Percentiles rank a stretch among this genome's conserved stretches.
phyloP scores from a whole-genome alignment of 495 filamentous ascomycete genomes.

The Aspergillus asperescens region DNA sequence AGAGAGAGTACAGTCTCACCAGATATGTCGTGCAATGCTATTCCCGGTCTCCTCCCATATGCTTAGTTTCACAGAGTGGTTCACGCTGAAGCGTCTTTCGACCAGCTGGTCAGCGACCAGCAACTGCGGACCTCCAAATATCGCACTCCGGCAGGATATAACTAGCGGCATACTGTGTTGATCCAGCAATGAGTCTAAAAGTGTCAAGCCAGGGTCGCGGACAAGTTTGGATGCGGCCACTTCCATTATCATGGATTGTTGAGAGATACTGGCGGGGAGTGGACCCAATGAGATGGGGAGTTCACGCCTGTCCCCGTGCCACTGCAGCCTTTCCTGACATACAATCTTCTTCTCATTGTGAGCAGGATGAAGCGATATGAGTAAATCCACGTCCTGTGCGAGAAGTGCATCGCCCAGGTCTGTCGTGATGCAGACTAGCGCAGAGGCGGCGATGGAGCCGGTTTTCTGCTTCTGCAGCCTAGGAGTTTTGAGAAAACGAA shows the following conservation, averaged over 20 bases:
- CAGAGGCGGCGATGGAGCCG: slow-evolving; percentile 35
- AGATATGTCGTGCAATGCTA: slow-evolving; percentile 91
- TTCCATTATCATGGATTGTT: slow-evolving; percentile 26
- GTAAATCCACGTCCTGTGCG: slow-evolving; percentile 54
- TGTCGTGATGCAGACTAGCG: slow-evolving; percentile 77
- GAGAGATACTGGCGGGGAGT: slow-evolving; percentile 23
- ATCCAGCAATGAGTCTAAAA: slow-evolving; percentile 22
- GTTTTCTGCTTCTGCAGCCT: slow-evolving; percentile 37
- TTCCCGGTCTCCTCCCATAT: slow-evolving; percentile 92
- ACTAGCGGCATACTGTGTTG: slow-evolving; percentile 36
- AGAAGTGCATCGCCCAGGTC: slow-evolving; percentile 86
- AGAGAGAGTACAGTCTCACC: slow-evolving; percentile 48
- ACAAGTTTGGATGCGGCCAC: slow-evolving; percentile 15
- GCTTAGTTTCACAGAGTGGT: slow-evolving; percentile 20
- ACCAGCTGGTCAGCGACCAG: slow-evolving; percentile 44
- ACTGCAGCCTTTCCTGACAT: slow-evolving; percentile 41
- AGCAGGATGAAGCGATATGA: slow-evolving; percentile 39
- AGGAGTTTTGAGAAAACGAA: slow-evolving; percentile 68
- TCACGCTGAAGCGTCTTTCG: slow-evolving; percentile 45
- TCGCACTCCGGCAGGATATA: slow-evolving; percentile 52
- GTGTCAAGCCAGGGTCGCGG: slow-evolving; percentile 10
- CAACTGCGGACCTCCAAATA: slow-evolving; percentile 36
- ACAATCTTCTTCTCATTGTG: slow-evolving; percentile 32
- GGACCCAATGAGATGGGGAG: slow-evolving; percentile 37
- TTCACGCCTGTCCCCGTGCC: slow-evolving; percentile 52